phyloP scores from a whole-genome alignment of 176 grass and related monocot species.

The Zoysia japonica region DNA sequence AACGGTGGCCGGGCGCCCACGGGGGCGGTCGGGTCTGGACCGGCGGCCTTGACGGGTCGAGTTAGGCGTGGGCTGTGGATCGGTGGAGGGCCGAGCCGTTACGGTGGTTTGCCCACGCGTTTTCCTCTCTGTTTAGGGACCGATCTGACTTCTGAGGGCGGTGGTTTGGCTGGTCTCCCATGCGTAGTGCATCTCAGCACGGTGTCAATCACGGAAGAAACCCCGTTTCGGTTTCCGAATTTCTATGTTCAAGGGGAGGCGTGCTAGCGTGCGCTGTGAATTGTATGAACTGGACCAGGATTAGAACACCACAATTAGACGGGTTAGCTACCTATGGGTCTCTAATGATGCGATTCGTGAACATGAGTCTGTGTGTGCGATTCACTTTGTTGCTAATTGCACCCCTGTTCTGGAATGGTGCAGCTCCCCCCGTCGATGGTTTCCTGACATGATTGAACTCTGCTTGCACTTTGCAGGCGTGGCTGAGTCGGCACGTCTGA shows the following conservation, averaged over 20 bases:
- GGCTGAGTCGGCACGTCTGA: neutral
- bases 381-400: neutral
- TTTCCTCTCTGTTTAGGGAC: neutral
- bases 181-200: neutral
- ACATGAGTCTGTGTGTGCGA: no score
- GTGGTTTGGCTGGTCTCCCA: neutral
- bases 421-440: neutral
- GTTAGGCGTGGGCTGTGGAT: neutral
- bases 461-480: conserved; percentile 37
- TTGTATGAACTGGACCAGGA: neutral
- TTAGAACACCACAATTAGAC: neutral
- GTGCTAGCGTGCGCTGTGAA: neutral
- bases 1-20: no score
- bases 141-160: conserved; percentile 23
- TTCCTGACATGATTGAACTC: conserved; percentile 18
- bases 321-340: neutral
- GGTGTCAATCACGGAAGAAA: neutral
- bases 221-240: neutral
- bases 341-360: neutral
- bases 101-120: neutral
- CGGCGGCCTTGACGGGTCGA: no score
- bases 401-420: neutral
- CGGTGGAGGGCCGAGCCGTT: neutral
- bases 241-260: neutral
- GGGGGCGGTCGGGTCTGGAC: no score